These are phyloP conservation scores for Leccinum uliginosum DNA, from an alignment of 768 basidiomycete genomes.

Conservation along the genomic window DNA sequence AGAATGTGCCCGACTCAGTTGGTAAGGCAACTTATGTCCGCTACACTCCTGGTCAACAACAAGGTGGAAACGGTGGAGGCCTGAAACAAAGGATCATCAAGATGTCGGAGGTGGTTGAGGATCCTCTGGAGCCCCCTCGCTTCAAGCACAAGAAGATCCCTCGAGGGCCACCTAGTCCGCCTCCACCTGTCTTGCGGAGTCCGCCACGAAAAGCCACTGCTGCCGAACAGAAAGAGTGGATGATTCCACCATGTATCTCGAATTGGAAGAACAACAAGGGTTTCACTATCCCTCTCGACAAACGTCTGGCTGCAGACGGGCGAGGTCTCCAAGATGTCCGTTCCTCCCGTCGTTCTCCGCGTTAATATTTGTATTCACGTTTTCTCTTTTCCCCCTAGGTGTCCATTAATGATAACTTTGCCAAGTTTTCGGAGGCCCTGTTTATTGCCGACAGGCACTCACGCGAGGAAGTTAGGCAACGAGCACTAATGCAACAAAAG, in stretches of 20 bases:
- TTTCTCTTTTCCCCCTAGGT: conserved; percentile 46
- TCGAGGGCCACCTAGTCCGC: conserved; percentile 91
- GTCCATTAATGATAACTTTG: conserved; percentile 98
- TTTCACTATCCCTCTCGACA: conserved; percentile 98
- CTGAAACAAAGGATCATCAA: conserved; percentile 97
- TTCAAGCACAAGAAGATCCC: conserved; percentile 99
- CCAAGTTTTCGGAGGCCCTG: conserved; percentile 95
- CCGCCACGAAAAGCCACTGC: conserved; percentile 95
- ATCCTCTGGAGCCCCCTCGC: conserved; percentile 92
- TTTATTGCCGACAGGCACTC: conserved; percentile 96
- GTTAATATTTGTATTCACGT: background rate
- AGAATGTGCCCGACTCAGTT: conserved; percentile 82
- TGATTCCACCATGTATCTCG: conserved; percentile 99
- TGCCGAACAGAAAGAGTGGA: conserved; percentile 99
- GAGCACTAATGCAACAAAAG: conserved; percentile 96
- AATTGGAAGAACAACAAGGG: conserved; percentile 99
- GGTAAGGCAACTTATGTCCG: conserved; percentile 89
- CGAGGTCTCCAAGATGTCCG: conserved; percentile 94
- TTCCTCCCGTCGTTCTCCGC: conserved; percentile 10
- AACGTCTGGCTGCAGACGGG: conserved; percentile 97
- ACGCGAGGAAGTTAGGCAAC: conserved; percentile 95
- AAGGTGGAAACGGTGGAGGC: conserved; percentile 47
- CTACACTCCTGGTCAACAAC: conserved; percentile 93
- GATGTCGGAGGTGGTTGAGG: conserved; percentile 97
- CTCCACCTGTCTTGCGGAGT: conserved; percentile 91